A percentile compares a stretch with the other conserved stretches of the same genome.
phyloP scores from a whole-genome alignment of 2,329 filamentous ascomycete genomes.

The Alternaria dauci region DNA sequence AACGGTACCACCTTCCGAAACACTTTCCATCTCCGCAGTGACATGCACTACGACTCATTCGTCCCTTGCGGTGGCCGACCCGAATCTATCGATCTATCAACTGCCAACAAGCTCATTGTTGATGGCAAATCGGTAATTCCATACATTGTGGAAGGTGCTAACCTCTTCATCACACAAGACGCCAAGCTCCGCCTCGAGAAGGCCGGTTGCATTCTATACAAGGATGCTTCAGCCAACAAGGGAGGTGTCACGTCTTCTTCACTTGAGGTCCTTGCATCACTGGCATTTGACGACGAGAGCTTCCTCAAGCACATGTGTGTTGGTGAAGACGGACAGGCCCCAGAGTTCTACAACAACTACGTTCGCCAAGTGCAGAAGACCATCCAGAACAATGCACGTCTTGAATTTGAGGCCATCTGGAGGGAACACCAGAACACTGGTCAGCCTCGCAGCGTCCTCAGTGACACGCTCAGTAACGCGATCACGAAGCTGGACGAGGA shows the following conservation, averaged over 20 bases:
- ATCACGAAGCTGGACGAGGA: conserved; percentile 98
- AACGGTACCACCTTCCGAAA: conserved; percentile 98
- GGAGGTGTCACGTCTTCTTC: conserved; percentile 97
- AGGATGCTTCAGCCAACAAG: conserved; percentile 98
- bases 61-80: conserved; percentile 96
- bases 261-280: conserved; percentile 90
- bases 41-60: conserved; percentile 80
- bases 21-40: conserved; percentile 89
- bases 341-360: conserved; percentile 91
- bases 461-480: conserved; percentile 86
- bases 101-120: conserved; percentile 85
- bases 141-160: conserved; percentile 97
- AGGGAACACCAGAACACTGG: conserved; percentile 87
- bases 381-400: conserved; percentile 87
- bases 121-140: conserved; percentile 87
- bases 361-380: conserved; percentile 90
- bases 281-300: conserved; percentile 89
- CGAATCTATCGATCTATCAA: conserved; percentile 93
- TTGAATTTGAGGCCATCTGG: conserved; percentile 99
- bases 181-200: conserved; percentile 94
- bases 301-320: conserved; percentile 97
- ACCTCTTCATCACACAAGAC: conserved; percentile 98
- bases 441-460: conserved; percentile 81
- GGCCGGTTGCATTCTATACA: conserved; percentile 94
- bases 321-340: conserved; percentile 75